Conservation (phyloP, 2,329 filamentous ascomycete species). For the Ramularia endophylla region DNA sequence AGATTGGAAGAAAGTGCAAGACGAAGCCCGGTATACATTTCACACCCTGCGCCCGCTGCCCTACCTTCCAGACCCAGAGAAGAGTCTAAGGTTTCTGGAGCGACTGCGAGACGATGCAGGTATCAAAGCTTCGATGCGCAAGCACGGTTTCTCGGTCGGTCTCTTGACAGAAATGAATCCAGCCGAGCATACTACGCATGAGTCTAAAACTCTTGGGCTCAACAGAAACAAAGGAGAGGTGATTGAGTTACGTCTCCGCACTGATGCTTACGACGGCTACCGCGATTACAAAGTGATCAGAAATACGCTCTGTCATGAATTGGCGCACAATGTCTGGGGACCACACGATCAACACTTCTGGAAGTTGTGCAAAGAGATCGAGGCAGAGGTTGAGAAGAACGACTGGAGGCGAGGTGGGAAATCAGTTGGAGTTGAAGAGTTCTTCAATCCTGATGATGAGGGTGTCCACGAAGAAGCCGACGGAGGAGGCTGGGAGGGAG, state of each 20-base stretch:
- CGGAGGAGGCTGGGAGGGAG: slow-evolving; percentile 67
- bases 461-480: slow-evolving; percentile 51
- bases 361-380: slow-evolving; percentile 80
- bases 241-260: slow-evolving; percentile 85
- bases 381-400: slow-evolving; percentile 72
- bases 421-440: slow-evolving; percentile 54
- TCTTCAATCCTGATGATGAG: slow-evolving; percentile 46
- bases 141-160: slow-evolving; percentile 77
- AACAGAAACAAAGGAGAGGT: slow-evolving; percentile 85
- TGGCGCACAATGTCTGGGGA: slow-evolving; percentile 84
- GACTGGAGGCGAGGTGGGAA: slow-evolving; percentile 72
- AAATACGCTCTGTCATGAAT: slow-evolving; percentile 88
- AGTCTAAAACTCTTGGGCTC: slow-evolving; percentile 75
- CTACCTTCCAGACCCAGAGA: slow-evolving; percentile 69
- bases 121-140: slow-evolving; percentile 75
- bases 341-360: slow-evolving; percentile 85
- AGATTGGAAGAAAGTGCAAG: slow-evolving; percentile 45
- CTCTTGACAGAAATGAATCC: slow-evolving; percentile 96
- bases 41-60: slow-evolving; percentile 66
- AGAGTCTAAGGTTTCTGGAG: slow-evolving; percentile 65
- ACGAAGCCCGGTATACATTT: slow-evolving; percentile 74
- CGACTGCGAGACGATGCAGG: slow-evolving; percentile 76
- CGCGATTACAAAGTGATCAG: slow-evolving; percentile 87
- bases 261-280: slow-evolving; percentile 90
- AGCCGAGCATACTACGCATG: slow-evolving; percentile 70